Conservation (phyloP, 2,329 filamentous ascomycete genomes). For the Coleophoma crateriformis region DNA sequence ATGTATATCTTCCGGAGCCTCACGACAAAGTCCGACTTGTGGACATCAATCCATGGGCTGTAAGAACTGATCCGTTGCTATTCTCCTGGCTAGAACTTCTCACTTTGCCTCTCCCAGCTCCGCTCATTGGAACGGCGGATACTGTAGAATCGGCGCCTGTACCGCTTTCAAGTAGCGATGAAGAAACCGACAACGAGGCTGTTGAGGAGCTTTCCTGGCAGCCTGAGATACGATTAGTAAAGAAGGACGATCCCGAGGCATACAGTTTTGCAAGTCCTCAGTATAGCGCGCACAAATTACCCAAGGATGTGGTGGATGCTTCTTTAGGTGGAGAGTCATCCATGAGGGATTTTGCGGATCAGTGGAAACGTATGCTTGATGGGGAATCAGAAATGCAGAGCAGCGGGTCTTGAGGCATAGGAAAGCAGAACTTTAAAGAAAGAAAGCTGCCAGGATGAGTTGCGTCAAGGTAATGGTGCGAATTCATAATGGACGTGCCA, state of each 20-base stretch:
- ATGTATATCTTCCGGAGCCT: constrained; percentile 80
- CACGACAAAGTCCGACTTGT: constrained; percentile 62
- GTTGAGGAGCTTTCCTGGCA: constrained; percentile 51
- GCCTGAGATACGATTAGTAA: constrained; percentile 78
- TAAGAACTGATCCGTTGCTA: constrained; percentile 78
- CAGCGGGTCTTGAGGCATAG: too few species aligned
- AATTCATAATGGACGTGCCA: too few species aligned
- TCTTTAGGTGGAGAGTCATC: constrained; percentile 64
- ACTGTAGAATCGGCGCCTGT: constrained; percentile 23
- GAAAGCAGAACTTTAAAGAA: too few species aligned
- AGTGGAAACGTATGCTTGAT: constrained; percentile 60
- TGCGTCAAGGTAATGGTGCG: too few species aligned
- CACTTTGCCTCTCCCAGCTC: constrained; percentile 57
- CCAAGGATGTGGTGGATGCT: constrained; percentile 81
- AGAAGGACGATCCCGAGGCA: constrained; percentile 80
- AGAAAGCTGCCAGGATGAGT: too few species aligned
- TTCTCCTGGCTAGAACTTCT: constrained; percentile 90
- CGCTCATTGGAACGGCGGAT: constrained; percentile 44
- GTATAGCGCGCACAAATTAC: constrained; percentile 93
- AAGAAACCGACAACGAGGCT: constrained; percentile 33
- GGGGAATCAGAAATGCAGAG: constrained; percentile 28
- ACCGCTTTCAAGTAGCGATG: constrained; percentile 29
- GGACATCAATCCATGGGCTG: constrained; percentile 94
- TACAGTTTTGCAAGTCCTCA: constrained; percentile 80
- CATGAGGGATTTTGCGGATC: constrained; percentile 72